Evolutionary conservation across 2,329 filamentous ascomycete species (phyloP), one percentile per base, ranked within the genome.

Genomic region (Trichophyton mentagrophytes): DNA sequence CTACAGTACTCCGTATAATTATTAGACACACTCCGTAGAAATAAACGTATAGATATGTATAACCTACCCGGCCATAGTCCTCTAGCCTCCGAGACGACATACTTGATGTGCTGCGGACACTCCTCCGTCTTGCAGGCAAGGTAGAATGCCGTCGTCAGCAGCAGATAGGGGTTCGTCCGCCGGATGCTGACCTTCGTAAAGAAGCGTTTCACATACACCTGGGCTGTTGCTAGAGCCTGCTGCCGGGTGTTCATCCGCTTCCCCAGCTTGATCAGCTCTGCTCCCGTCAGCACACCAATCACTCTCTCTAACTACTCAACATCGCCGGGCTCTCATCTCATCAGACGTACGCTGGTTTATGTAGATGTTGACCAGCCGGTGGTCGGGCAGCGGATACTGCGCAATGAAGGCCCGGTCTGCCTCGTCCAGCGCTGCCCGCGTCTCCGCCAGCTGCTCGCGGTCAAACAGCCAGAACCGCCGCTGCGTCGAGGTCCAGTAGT

Each of bases 61-160:
- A 66, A 66, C 73, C 57, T 77, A 83, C 84, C 82, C 68, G 89
- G 86, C 89, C 90, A 96, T 62, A 95, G 80, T 61, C 87, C 83
- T 38, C 90, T 85, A 2, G 91, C 90, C 73, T 99, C 93, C 55
- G 85, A 86, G 9, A 93, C 86, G 62, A 99, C 86, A 65, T 95
- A 82, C 33, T 93, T 84, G 68, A 99, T 97, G 72, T 99, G 93
- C 72, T 97, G 92, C 2, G 93, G 93, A 58, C 86, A 91, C 73
- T 99, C 93, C 73, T 99, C 93, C 84, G 95, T 96, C 76, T 99
- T 99, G 77, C 90, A 96, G 20, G 93, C 91, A 40, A 99, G 79
- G 72, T 99, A 99, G 63, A 97, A 82, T 3, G 92, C 89, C 1
- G 93, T 97, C n/a, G 90, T 87, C 65, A 96, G 82, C 62, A 97